Evolutionary conservation across 2,329 filamentous ascomycete species (phyloP), one percentile per base, ranked within the genome.

Genomic region (Teratosphaeria viscida): DNA sequence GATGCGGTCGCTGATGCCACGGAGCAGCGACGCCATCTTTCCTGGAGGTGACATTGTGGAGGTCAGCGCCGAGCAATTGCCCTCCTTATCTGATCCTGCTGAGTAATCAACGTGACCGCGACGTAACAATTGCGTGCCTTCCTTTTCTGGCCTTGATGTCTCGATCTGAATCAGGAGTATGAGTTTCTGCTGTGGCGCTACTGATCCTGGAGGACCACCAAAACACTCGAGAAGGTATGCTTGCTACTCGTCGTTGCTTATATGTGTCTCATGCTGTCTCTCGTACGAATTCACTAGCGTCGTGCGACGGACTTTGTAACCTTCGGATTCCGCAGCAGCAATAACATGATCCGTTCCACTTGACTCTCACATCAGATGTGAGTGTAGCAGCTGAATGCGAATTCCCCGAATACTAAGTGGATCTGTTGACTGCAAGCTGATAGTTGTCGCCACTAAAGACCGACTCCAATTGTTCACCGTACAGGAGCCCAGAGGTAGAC

Each of bases 1-100:
- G 56, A 70, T 62, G 56, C 66, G 63, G 35, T 60, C 63, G 35
- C 61, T 62, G 34, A 71, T 55, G 56, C 59, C 60, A 47, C 65
- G 64, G 11, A 70, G 55, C 12, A 70, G 53, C 3, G 66, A 63
- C 29, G 63, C 59, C 67, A 69, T 71, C 49, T 65, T 69, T 14
- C 29, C 52, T 57, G 32, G 59, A 43, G 32, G 23, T 57, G 55
- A 27, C 19, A 23, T 26, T 29, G 29, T 59, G 32, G 57, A 53
- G 32, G 26, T 5, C 7, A 43, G 14, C 32, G 19, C 16, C 12
- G 35, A 43, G 19, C 16, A 5, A n/a, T 14, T 7, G n/a, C 11
- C 1, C 8, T 43, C 12, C 23, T 57, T 57, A 57, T 57, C 55
- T 47, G 55, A 57, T 57, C 37, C 23, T 29, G 35, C 54, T 56